Evolutionary conservation across 2,329 filamentous ascomycete genomes (phyloP), one percentile per base, ranked within the genome.

Genomic region (Epichloe festucae): DNA sequence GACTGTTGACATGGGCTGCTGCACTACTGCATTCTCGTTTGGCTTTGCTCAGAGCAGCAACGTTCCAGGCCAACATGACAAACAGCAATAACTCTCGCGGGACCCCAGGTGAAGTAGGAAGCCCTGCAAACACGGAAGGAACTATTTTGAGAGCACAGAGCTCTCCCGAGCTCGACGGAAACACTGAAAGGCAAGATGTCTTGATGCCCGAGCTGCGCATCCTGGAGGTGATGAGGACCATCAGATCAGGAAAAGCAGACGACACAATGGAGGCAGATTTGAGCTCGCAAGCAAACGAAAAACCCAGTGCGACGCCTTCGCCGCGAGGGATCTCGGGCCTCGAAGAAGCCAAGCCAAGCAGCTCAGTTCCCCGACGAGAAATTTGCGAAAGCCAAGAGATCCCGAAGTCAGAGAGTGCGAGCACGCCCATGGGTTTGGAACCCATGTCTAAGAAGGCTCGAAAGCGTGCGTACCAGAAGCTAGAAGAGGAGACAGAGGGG

Each of bases 391-490:
- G 19, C 35, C 45, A 27, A 15, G 19, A 27, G 5, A 47, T 6
- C 4, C 19, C 45, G 7, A 21, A 27, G 27, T 1, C 7, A 39
- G 2, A 17, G 27, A 27, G 7, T 3, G 45, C 45, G 3, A 23
- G 8, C 35, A 12, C 23, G 4, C 34, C 19, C 3, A 27, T 12
- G 43, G 11, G 15, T 3, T 15, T n/a, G 35, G 19, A 3, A 23
- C 45, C 45, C 17, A 5, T 12, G 2, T 23, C 34, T 4, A 23
- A 47, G n/a, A 47, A n/a, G 12, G 10, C 45, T 15, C 45, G 34
- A 38, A 42, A 43, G 40, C 48, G 48, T 31, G 48, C 48, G n/a
- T 49, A 38, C 11, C 41, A 49, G 47, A 41, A 41, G 19, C 47
- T 49, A 5, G 42, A 49, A 31, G 23, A 49, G 11, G 47, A 52